Percentiles rank a stretch among this genome's conserved stretches.
Evolutionary conservation across 176 grass and related monocot species (phyloP).

Genomic region (Dendrocalamus sinicus): DNA sequence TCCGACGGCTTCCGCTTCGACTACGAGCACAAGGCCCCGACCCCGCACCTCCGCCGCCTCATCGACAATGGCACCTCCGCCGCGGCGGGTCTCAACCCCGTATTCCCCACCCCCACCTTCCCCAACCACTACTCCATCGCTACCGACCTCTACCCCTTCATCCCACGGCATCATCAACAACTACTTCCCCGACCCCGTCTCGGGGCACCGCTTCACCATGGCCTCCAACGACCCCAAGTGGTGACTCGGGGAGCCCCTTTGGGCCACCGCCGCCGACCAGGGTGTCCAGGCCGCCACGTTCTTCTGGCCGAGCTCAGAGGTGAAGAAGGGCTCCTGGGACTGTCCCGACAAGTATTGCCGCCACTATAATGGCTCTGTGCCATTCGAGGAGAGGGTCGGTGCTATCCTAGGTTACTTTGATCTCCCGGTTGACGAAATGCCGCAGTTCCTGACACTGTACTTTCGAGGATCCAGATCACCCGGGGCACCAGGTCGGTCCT

Average conservation of each 20-base stretch:
- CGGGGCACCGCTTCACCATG: conserved; percentile 70
- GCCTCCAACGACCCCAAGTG: conserved; percentile 69
- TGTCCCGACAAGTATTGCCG: conserved; percentile 77
- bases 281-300: conserved; percentile 67
- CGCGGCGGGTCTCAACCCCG: conserved; percentile 63
- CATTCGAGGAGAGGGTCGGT: conserved; percentile 81
- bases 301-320: conserved; percentile 94
- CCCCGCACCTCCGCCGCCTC: conserved; percentile 73
- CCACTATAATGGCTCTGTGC: conserved; percentile 67
- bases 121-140: conserved; percentile 99
- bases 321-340: conserved; percentile 69
- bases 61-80: conserved; percentile 81
- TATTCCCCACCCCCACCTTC: conserved; percentile 93
- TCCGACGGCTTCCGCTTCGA: conserved; percentile 92
- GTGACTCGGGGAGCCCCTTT: conserved; percentile 86
- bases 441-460: conserved; percentile 80
- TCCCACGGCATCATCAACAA: conserved; percentile 97
- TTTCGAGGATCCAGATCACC: conserved; percentile 95
- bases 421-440: conserved; percentile 64
- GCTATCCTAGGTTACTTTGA: conserved; percentile 81
- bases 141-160: conserved; percentile 77
- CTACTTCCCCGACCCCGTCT: conserved; percentile 73
- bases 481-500: conserved; percentile 88
- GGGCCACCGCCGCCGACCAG: conserved; percentile 71
- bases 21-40: conserved; percentile 73